phyloP scores from a whole-genome alignment of 805 yeast species.

The Huiozyma naganishii region DNA sequence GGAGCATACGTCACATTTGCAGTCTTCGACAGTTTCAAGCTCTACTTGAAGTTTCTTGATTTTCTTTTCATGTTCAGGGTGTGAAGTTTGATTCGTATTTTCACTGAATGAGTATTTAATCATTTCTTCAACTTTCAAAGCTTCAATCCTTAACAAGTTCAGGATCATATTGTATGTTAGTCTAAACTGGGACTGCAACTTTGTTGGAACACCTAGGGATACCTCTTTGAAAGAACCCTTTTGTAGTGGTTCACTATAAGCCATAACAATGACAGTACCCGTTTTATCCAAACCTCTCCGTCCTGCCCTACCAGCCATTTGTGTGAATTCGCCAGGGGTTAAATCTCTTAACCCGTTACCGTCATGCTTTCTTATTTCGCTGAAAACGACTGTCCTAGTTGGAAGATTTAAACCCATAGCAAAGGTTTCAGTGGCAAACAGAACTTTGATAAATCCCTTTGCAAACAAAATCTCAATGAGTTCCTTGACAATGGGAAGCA shows the following conservation, averaged over 20 bases:
- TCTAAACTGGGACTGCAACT: slow-evolving; percentile 82
- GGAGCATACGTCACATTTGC: slow-evolving; percentile 26
- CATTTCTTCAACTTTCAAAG: slow-evolving; percentile 95
- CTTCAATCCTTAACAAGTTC: slow-evolving; percentile 84
- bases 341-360: slow-evolving; percentile 73
- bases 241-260: slow-evolving; percentile 55
- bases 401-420: slow-evolving; percentile 98
- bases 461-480: slow-evolving; percentile 87
- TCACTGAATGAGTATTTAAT: slow-evolving; percentile 92
- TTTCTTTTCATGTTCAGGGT: slow-evolving; percentile 74
- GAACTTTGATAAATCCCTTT: slow-evolving; percentile 71
- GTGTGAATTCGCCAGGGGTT: slow-evolving; percentile 94
- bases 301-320: slow-evolving; percentile 99
- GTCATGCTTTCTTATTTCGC: slow-evolving; percentile 80
- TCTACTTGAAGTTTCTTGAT: slow-evolving; percentile 43
- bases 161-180: slow-evolving; percentile 92
- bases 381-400: slow-evolving; percentile 89
- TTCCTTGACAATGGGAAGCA: slow-evolving; percentile 87
- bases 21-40: slow-evolving; percentile 30
- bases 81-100: slow-evolving; percentile 69
- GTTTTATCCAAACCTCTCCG: slow-evolving; percentile 89
- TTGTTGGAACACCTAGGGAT: slow-evolving; percentile 81
- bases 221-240: slow-evolving; percentile 61
- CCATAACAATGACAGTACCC: slow-evolving; percentile 91
- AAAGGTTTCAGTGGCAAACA: slow-evolving; percentile 96